phyloP scores from a whole-genome alignment of 805 yeast species.

The Candida nitratophila region DNA sequence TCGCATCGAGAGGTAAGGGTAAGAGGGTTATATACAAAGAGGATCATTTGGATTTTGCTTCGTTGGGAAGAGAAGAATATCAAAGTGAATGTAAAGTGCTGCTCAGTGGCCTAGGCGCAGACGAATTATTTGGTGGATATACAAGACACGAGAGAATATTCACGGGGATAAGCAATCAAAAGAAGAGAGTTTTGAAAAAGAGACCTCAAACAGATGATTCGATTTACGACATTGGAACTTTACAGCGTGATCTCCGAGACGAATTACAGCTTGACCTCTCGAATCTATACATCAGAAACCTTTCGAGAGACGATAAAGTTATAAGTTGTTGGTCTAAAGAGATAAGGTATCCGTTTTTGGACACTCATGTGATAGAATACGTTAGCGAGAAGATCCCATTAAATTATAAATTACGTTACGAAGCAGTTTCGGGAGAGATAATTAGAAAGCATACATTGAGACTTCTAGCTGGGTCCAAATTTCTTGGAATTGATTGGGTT shows the following conservation, averaged over 20 bases:
- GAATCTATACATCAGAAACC: slow-evolving; percentile 69
- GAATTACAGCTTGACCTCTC: slow-evolving; percentile 69
- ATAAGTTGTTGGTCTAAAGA: slow-evolving; percentile 85
- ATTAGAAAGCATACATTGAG: slow-evolving; percentile 52
- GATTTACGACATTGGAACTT: slow-evolving; percentile 6
- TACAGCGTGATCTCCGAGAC: slow-evolving; percentile 35
- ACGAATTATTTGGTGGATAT: slow-evolving; percentile 94
- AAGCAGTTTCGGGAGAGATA: slow-evolving; percentile 28
- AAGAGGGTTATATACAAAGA: slow-evolving; percentile 12
- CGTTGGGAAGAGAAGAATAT: slow-evolving; percentile 25
- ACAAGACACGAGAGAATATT: slow-evolving; percentile 66
- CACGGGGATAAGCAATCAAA: slow-evolving; percentile 22
- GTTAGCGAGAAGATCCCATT: slow-evolving; percentile 44
- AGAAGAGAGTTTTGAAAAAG: slow-evolving; percentile 12
- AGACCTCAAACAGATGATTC: slow-evolving; percentile 13
- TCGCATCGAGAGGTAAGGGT: slow-evolving; percentile 66
- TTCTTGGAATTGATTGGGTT: slow-evolving; percentile 37
- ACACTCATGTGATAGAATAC: slow-evolving; percentile 47
- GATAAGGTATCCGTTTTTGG: slow-evolving; percentile 80
- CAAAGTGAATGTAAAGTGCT: slow-evolving; percentile 58
- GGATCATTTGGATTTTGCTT: slow-evolving; percentile 5
- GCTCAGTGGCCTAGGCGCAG: slow-evolving; percentile 94
- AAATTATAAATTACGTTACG: slow-evolving; percentile 31
- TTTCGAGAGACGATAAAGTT: slow-evolving; percentile 90
- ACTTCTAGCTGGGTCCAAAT: slow-evolving; percentile 39